Evolutionary conservation across 2,329 filamentous ascomycete genomes (phyloP), one percentile per base, ranked within the genome.

Genomic region (Fusarium robinianum): DNA sequence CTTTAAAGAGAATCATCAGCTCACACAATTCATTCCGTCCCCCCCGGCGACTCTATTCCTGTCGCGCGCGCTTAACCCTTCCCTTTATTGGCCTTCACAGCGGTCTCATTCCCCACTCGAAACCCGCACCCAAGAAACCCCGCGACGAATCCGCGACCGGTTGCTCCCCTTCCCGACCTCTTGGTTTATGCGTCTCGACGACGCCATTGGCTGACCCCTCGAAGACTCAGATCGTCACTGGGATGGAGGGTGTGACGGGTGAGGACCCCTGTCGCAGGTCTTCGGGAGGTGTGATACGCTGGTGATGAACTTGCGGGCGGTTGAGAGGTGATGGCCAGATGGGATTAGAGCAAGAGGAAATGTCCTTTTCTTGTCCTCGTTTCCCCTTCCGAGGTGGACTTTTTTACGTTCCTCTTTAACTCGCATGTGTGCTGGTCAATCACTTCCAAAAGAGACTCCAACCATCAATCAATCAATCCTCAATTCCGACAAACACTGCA

Each of bases 341-440:
- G 12, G 18, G 23, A 38, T 25, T 14, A 7, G 17, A 6, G 17
- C 15, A 14, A 30, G 25, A 18, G 17, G 22, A 19, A 23, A 25
- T 15, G 31, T 38, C 42, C 48, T 57, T 60, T 49, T 51, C 46
- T 49, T 25, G 19, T 23, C 22, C 37, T 26, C 21, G 25, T 46
- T 48, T 50, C 45, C 52, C 38, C 37, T 35, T 19, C 18, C 8
- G 5, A 7, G 12, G 15, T 14, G n/a, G 12, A 32, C 27, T 19
- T 34, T 24, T 32, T 38, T 32, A 38, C 24, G 37, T 27, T 53
- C 30, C 55, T 47, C 44, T 40, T 49, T 51, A 43, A 49, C 55
- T 60, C 55, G 57, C 57, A 58, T 57, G 57, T 57, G 57, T 44
- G 35, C 29, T 45, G 39, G 39, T 43, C 39, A 34, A 41, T 41